These are phyloP conservation scores for Penicillium robsamsonii DNA, from an alignment of 495 filamentous ascomycete genomes.

Conservation along the genomic window DNA sequence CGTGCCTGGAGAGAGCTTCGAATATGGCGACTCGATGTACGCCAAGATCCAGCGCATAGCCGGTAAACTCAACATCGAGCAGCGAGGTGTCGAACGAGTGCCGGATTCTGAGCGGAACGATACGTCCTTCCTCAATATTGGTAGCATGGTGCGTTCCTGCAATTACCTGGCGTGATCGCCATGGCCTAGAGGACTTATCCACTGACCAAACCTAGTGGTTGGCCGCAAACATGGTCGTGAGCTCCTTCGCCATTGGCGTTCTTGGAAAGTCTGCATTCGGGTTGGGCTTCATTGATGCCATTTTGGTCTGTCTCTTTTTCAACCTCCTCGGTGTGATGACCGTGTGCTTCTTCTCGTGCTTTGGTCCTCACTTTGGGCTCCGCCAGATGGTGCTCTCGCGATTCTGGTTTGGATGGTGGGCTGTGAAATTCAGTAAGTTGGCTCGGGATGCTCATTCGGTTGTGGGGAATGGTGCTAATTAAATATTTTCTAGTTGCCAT, in stretches of 20 bases:
- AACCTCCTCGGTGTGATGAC: constrained; percentile 72
- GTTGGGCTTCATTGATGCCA: constrained; percentile 74
- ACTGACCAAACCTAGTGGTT: constrained; percentile 62
- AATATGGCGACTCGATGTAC: constrained; percentile 57
- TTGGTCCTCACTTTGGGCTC: constrained; percentile 74
- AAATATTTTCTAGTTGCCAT: constrained; percentile 53
- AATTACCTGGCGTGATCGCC: constrained; percentile 16
- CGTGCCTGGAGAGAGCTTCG: constrained; percentile 60
- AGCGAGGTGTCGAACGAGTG: constrained; percentile 78
- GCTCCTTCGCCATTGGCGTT: constrained; percentile 77
- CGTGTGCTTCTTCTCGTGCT: constrained; percentile 77
- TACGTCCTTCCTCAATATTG: constrained; percentile 63
- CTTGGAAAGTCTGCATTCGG: constrained; percentile 64
- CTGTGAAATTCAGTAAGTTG: constrained; percentile 67
- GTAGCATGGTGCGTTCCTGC: constrained; percentile 63
- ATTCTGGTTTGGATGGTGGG: constrained; percentile 76
- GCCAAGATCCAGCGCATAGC: constrained; percentile 70
- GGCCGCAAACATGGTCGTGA: constrained; percentile 80
- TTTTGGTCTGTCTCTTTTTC: constrained; percentile 74
- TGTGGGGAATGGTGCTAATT: neutral
- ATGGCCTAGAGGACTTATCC: constrained; percentile 9
- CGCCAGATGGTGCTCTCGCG: constrained; percentile 85
- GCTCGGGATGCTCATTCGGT: neutral
- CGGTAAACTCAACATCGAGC: constrained; percentile 68
- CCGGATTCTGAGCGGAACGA: constrained; percentile 71